Percentiles rank a stretch among this genome's conserved stretches.
Conservation (phyloP, 345 rosid species). For the Eutrema heterophyllum region DNA sequence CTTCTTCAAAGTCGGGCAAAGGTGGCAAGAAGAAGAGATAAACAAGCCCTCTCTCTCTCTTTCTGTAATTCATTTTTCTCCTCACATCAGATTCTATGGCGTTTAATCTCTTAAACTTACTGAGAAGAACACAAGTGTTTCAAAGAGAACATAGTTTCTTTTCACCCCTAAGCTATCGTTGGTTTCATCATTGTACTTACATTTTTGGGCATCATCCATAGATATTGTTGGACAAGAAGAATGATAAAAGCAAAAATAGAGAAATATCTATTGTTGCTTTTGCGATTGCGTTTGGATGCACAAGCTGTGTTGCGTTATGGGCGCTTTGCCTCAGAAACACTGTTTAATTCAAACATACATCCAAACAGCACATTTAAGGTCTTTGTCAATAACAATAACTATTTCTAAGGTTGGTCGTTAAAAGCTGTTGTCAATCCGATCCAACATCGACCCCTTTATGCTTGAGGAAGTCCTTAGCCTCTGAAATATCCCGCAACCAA, state of each 20-base stretch:
- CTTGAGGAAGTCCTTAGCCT: slow-evolving; percentile 69
- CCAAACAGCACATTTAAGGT: not conserved
- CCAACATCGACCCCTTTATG: slow-evolving; percentile 66
- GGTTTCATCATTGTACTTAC: not conserved
- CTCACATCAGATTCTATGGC: no score
- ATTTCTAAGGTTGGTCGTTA: not conserved
- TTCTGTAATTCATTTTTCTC: no score
- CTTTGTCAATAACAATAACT: not conserved
- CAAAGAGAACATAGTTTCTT: not conserved
- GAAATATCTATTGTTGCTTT: not conserved
- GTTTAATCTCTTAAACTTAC: not conserved
- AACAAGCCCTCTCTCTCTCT: no score
- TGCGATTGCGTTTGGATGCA: not conserved
- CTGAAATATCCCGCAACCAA: slow-evolving; percentile 59
- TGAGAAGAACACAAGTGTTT: slow-evolving; percentile 3
- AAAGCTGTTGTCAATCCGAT: slow-evolving; percentile 32
- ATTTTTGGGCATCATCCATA: not conserved
- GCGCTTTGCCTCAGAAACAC: not conserved
- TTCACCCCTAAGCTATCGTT: not conserved
- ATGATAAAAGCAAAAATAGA: not conserved
- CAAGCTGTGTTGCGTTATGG: not conserved
- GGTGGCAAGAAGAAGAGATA: slow-evolving; percentile 38
- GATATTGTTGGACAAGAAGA: not conserved
- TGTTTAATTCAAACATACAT: not conserved
- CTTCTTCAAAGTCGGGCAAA: slow-evolving; percentile 61